These are phyloP conservation scores for Aureobasidium subglaciale DNA, from an alignment of 2,329 filamentous ascomycete genomes.

Conservation along the genomic window DNA sequence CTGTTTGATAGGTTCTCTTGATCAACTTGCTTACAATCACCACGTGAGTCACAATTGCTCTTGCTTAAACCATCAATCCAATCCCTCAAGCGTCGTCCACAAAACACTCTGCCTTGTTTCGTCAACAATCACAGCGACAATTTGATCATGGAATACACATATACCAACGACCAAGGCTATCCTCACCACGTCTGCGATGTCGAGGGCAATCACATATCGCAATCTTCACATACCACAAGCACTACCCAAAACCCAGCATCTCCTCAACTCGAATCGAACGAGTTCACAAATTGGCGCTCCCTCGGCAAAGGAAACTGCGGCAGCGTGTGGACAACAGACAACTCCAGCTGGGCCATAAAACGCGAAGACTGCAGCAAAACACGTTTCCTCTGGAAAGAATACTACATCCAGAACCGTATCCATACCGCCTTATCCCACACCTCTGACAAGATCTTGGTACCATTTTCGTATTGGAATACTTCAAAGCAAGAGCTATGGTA, in stretches of 20 bases:
- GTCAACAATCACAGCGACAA: too few species aligned
- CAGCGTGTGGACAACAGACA: slow-evolving; percentile 13
- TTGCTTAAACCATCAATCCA: too few species aligned
- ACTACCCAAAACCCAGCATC: neutral
- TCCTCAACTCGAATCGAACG: neutral
- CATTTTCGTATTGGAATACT: neutral
- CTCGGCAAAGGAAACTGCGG: slow-evolving; percentile 15
- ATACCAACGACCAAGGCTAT: neutral
- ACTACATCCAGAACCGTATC: slow-evolving; percentile 8
- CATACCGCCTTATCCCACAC: neutral
- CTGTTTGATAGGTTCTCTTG: too few species aligned
- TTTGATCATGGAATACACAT: neutral
- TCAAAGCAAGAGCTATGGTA: neutral
- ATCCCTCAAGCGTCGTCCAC: too few species aligned
- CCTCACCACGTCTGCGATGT: neutral
- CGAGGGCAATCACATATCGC: neutral
- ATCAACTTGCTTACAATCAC: too few species aligned
- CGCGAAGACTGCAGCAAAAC: slow-evolving; percentile 10
- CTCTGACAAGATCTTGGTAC: neutral
- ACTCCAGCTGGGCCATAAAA: slow-evolving; percentile 7
- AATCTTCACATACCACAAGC: neutral
- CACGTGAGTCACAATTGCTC: too few species aligned
- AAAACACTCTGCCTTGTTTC: too few species aligned
- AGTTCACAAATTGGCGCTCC: neutral
- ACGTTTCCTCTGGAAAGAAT: slow-evolving; percentile 14